Conservation (phyloP, 2,329 filamentous ascomycete species). For the Stylonectria norvegica region DNA sequence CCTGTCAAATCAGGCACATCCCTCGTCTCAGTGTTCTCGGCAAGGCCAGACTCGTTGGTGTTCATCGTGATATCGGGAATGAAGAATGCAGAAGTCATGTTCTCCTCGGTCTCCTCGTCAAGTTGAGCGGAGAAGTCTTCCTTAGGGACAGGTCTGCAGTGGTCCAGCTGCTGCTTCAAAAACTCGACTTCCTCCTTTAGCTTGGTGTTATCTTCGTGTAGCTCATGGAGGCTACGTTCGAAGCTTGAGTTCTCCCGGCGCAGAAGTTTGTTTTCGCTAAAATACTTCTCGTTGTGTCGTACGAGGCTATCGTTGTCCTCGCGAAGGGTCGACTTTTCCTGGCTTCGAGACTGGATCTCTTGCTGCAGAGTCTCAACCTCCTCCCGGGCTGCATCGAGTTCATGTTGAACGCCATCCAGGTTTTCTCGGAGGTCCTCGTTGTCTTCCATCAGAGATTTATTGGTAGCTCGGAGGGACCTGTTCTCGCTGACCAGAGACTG, state of each 20-base stretch:
- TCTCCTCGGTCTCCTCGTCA: constrained; percentile 43
- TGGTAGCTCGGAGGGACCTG: constrained; percentile 41
- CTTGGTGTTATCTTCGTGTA: constrained; percentile 46
- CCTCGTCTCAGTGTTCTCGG: constrained; percentile 32
- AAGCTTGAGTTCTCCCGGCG: constrained; percentile 47
- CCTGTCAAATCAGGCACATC: constrained; percentile 33
- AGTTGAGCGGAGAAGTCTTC: constrained; percentile 34
- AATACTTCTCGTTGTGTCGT: constrained; percentile 54
- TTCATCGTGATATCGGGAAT: constrained; percentile 57
- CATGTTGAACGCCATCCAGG: constrained; percentile 38
- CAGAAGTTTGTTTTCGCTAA: constrained; percentile 50
- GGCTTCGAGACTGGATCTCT: constrained; percentile 36
- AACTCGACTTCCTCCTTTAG: constrained; percentile 47
- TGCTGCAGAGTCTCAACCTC: constrained; percentile 39
- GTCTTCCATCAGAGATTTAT: constrained; percentile 40
- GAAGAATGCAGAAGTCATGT: constrained; percentile 58
- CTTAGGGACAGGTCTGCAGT: constrained; percentile 38
- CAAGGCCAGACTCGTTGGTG: constrained; percentile 33
- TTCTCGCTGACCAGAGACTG: constrained; percentile 44
- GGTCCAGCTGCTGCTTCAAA: constrained; percentile 44
- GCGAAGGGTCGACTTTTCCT: constrained; percentile 44
- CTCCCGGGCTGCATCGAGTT: constrained; percentile 40
- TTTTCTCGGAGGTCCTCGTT: constrained; percentile 44
- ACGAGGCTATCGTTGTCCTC: constrained; percentile 52
- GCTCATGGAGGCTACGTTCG: constrained; percentile 42